Evolutionary conservation across 441 rosid species (phyloP), one percentile per base, ranked within the genome.

Genomic region (Mallotus japonicus): DNA sequence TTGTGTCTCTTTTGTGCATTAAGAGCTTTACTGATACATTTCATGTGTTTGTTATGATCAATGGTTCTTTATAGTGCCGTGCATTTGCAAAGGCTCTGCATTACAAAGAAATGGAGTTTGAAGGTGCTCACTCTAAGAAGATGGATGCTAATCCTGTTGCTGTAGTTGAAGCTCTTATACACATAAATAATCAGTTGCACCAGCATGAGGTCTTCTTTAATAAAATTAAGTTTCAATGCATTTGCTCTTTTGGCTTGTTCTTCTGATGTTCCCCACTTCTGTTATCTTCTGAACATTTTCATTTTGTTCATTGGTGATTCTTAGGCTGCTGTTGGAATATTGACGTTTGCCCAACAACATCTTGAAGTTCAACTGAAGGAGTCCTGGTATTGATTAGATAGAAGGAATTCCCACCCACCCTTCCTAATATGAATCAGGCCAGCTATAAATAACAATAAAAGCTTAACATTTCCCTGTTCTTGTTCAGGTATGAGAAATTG

Each of bases 21-120:
- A 62, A 42, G 58, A 58, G 28, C 34, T 69, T 0, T 70, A 8
- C 64, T 57, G 56, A 15, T 44, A 17, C 69, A 4, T 67, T 62
- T 71, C 32, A 28, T 3, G 32, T 28, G 32, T 28, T 28, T 28
- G 32, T 2, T 28, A 28, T 28, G 32, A 28, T 28, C 32, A 28
- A 28, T 28, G 62, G 72, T 77, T 65, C 55, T 68, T 78, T 67
- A 58, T 83, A 94, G 99, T 94, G 98, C 71, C 99, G 95, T 79
- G 99, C 97, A 80, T 96, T 92, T 82, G 99, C 99, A 40, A 96
- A 96, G 89, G 99, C 99, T 62, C 82, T 94, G 82, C 99, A 96
- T 82, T 96, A 96, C 86, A 96, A 96, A 88, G 99, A 96, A 87
- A 92, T 96, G 98, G 97, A 89, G 87, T 96, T 96, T 79, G 99